phyloP scores from a whole-genome alignment of 768 basidiomycete species.

The Phylloporus arenicola region DNA sequence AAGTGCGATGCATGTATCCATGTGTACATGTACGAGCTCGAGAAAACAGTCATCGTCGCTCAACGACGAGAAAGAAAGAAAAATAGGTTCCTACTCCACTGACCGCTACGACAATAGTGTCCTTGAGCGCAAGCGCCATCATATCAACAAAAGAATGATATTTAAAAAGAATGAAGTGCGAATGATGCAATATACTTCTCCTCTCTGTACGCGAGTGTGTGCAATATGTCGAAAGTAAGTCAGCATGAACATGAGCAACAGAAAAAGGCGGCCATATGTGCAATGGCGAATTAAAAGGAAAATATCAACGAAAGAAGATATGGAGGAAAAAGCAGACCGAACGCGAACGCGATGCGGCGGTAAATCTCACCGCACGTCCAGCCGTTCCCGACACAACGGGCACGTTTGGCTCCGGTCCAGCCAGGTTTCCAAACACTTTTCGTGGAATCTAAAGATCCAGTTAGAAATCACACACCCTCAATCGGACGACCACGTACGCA shows the following conservation, averaged over 20 bases:
- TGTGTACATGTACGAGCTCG: neutral
- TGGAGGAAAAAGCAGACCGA: neutral
- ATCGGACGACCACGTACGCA: conserved; percentile 28
- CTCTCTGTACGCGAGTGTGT: neutral
- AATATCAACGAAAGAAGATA: neutral
- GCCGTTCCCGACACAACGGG: conserved; percentile 55
- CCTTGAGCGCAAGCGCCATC: conserved; percentile 4
- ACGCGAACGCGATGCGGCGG: neutral
- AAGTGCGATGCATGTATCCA: neutral
- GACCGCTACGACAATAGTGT: neutral
- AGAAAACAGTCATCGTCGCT: conserved; percentile 3
- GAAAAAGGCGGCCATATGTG: conserved; percentile 11
- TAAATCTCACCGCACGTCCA: conserved; percentile 27
- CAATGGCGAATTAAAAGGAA: conserved; percentile 1
- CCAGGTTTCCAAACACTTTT: conserved; percentile 59
- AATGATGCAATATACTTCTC: conserved; percentile 12
- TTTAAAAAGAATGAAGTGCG: conserved; percentile 24
- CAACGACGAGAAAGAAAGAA: conserved; percentile 5
- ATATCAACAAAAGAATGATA: conserved; percentile 23
- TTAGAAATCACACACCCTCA: neutral
- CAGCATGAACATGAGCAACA: neutral
- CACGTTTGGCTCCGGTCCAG: conserved; percentile 55
- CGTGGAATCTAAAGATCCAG: conserved; percentile 44
- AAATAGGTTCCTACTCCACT: neutral
- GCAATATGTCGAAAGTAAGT: conserved; percentile 5